Evolutionary conservation across 257 asterid species (phyloP), one percentile per base, ranked within the genome.

Genomic region (Solanum boliviense): DNA sequence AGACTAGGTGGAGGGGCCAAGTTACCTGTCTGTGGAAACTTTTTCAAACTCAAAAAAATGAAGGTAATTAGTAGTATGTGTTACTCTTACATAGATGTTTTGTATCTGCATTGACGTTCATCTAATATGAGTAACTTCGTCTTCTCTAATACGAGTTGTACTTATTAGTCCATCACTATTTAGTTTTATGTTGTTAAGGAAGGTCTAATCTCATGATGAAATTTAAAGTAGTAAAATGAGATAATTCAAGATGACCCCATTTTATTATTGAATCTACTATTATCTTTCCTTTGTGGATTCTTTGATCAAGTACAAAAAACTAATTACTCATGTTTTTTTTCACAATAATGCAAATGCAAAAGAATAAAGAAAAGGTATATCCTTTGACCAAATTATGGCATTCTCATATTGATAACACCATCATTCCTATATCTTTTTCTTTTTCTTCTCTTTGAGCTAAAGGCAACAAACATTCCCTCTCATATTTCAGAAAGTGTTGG

Each of bases 321-420:
- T 89, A 90, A 71, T 29, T 27, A 56, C 92, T 90, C 76, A 27
- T 83, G 87, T 21, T 87, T 56, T 18, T 56, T 52, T 76, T 76
- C 27, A 68, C 93, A 88, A 89, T 90, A 88, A 89, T 92, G 92
- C 90, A 84, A 85, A 88, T 92, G 94, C 88, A 84, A 85, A 89
- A 84, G 41, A 13, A 83, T 21, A 89, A 84, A 72, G 31, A 83
- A 29, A 32, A 71, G 88, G 44, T 71, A n/a, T 44, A 35, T 88
- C 78, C 60, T 89, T 90, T 92, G 92, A 90, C 93, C 91, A 81
- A 83, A 79, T 74, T 73, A 86, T 73, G 75, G n/a, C 83, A 27
- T 74, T 16, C 41, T 52, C 84, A 21, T 13, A 32, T 82, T 35
- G 65, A 84, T 83, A 36, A 78, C 87, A 76, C 78, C 84, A 84